Conservation (phyloP, 148 eudicot genomes). For the Rhododendron williamsianum region DNA sequence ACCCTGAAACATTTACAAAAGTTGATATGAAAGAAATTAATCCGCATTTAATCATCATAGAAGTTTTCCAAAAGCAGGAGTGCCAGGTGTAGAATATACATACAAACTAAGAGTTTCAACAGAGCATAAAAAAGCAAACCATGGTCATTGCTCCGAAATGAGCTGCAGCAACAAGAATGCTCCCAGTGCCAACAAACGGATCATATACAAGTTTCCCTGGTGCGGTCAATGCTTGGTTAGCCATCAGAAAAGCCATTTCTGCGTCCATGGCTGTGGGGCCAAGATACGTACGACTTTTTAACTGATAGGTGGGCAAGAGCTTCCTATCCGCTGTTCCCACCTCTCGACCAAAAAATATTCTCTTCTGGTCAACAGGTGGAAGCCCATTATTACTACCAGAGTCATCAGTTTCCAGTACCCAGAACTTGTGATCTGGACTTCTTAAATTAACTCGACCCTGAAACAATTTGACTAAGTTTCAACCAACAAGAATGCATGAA, state of each 20-base stretch:
- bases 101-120: not conserved
- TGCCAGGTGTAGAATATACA: not conserved
- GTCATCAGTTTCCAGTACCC: constrained; percentile 87
- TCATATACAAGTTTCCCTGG: constrained; percentile 90
- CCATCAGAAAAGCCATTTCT: constrained; percentile 98
- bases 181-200: constrained; percentile 99
- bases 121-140: constrained; percentile 42
- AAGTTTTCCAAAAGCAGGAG: not conserved
- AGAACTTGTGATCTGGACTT: constrained; percentile 76
- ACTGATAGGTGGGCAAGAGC: constrained; percentile 83
- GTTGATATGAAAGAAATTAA: constrained; percentile 11
- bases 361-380: constrained; percentile 69
- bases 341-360: constrained; percentile 90
- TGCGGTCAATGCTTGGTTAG: constrained; percentile 84
- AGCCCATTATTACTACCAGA: constrained; percentile 75
- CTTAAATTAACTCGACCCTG: constrained; percentile 76
- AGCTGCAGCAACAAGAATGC: constrained; percentile 84
- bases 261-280: constrained; percentile 99
- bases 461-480: constrained; percentile 13
- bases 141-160: constrained; percentile 99
- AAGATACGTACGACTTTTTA: constrained; percentile 85
- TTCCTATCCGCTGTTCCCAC: constrained; percentile 86
- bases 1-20: constrained; percentile 68
- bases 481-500: not conserved
- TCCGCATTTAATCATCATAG: not conserved